Evolutionary conservation across 116 monocot species (phyloP).

Genomic region (Zostera marina): DNA sequence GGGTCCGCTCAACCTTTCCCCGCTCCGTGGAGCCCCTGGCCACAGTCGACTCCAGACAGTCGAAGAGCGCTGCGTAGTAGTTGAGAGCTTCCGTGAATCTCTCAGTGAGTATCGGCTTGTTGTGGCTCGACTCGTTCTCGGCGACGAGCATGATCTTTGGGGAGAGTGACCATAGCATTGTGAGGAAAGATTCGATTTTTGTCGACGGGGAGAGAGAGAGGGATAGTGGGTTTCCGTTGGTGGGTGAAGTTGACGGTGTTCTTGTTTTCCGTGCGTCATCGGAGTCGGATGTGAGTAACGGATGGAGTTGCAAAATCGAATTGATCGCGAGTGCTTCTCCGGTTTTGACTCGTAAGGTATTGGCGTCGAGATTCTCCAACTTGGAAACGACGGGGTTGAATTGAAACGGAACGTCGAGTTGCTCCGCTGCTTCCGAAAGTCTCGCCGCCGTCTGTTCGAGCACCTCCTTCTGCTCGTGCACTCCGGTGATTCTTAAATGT

Average conservation of each 20-base stretch:
- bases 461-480: conserved; percentile 34
- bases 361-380: conserved; percentile 27
- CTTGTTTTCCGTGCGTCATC: neutral
- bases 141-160: conserved; percentile 54
- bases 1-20: conserved; percentile 27
- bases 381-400: conserved; percentile 47
- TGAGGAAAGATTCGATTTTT: conserved; percentile 31
- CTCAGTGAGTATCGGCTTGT: conserved; percentile 27
- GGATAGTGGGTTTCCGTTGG: neutral
- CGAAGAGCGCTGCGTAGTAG: conserved; percentile 68
- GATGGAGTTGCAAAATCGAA: conserved; percentile 53
- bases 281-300: conserved; percentile 21
- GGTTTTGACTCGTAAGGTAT: conserved; percentile 53
- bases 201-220: conserved; percentile 8
- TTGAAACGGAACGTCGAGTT: conserved; percentile 65
- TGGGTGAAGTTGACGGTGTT: conserved; percentile 4
- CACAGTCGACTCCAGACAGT: conserved; percentile 50
- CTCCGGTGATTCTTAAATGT: conserved; percentile 56
- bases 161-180: conserved; percentile 28
- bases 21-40: conserved; percentile 26
- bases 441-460: conserved; percentile 24
- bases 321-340: conserved; percentile 66
- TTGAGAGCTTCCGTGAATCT: conserved; percentile 61
- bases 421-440: conserved; percentile 63
- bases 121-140: conserved; percentile 65